Conservation (phyloP, 1,284 basidiomycete species). For the Ganoderma resinaceum region DNA sequence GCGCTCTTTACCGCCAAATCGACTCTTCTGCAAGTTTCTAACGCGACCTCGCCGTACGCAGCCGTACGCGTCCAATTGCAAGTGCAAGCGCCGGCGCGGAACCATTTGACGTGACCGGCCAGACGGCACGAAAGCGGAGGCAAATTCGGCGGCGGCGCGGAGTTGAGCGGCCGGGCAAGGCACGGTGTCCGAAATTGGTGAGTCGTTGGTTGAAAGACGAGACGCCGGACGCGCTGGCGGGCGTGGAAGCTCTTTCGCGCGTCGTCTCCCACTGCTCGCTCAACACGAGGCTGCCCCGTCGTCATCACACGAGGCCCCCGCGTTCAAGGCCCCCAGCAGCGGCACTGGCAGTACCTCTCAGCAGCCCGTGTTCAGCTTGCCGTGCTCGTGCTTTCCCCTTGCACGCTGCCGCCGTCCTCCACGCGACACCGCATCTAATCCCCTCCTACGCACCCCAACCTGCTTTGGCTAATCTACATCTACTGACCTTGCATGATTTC, state of each 20-base stretch:
- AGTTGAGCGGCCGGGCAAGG: slow-evolving; percentile 24
- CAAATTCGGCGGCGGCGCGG: slow-evolving; percentile 23
- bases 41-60: background rate
- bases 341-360: slow-evolving; percentile 37
- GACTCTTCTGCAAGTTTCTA: background rate
- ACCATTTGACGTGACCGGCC: slow-evolving; percentile 14
- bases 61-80: no score
- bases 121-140: slow-evolving; percentile 26
- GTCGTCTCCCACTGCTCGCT: slow-evolving; percentile 35
- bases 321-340: slow-evolving; percentile 41
- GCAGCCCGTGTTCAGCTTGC: slow-evolving; percentile 39
- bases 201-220: slow-evolving; percentile 32
- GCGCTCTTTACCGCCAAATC: slow-evolving; percentile 13
- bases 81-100: slow-evolving; percentile 18
- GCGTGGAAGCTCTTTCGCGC: slow-evolving; percentile 28
- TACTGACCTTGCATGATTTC: slow-evolving; percentile 38
- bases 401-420: slow-evolving; percentile 32
- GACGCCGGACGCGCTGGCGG: slow-evolving; percentile 17
- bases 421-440: slow-evolving; percentile 40
- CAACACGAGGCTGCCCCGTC: slow-evolving; percentile 44
- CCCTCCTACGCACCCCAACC: slow-evolving; percentile 29
- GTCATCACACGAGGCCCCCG: slow-evolving; percentile 44
- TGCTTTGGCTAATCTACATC: slow-evolving; percentile 32
- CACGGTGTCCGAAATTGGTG: slow-evolving; percentile 29
- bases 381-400: slow-evolving; percentile 35